Evolutionary conservation across 345 rosid species (phyloP).

Genomic region (Eucalyptus sp.): DNA sequence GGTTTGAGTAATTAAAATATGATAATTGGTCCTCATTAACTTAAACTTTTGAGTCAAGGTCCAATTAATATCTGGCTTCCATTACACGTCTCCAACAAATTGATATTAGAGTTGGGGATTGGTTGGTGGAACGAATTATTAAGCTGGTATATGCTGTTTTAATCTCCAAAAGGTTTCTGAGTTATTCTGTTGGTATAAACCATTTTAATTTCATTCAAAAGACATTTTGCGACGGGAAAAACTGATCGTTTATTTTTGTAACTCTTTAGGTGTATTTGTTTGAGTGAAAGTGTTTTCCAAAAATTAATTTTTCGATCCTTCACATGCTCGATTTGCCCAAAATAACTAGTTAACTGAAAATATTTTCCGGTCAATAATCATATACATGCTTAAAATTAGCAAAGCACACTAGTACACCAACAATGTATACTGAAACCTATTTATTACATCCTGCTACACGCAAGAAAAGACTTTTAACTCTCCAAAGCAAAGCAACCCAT

Average conservation of each 20-base stretch:
- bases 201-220: neutral
- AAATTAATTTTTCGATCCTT: neutral
- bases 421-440: neutral
- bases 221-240: accelerated
- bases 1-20: neutral
- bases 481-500: neutral
- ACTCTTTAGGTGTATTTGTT: neutral
- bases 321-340: neutral
- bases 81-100: neutral
- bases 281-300: neutral
- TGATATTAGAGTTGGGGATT: neutral
- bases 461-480: neutral
- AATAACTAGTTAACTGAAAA: no score
- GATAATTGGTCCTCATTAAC: no score
- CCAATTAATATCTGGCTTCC: no score
- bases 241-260: no score
- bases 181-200: neutral
- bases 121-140: neutral
- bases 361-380: neutral
- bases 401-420: neutral
- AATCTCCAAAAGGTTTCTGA: neutral
- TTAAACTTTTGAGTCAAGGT: no score
- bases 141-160: no score
- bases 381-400: neutral
- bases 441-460: neutral